These are phyloP conservation scores for Pyrenophora seminiperda DNA, from an alignment of 2,329 filamentous ascomycete species.

Conservation along the genomic window DNA sequence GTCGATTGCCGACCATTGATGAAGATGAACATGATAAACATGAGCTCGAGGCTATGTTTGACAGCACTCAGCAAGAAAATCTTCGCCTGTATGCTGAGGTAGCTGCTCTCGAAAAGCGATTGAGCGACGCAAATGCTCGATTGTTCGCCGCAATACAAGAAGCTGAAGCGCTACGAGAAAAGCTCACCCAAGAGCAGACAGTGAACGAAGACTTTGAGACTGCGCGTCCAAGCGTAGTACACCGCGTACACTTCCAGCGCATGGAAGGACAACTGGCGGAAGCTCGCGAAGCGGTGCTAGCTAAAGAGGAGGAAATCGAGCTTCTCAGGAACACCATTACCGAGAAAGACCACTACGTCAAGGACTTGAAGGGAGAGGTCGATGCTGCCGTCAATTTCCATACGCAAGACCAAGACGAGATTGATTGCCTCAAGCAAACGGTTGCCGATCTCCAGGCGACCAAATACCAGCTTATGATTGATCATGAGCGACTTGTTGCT, in stretches of 20 bases:
- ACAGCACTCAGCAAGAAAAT: constrained; percentile 43
- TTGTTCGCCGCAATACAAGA: constrained; percentile 35
- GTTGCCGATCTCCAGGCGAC: constrained; percentile 33
- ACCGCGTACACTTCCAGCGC: constrained; percentile 42
- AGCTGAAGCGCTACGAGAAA: constrained; percentile 29
- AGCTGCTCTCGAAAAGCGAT: constrained; percentile 35
- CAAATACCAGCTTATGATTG: constrained; percentile 40
- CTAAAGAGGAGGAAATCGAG: constrained; percentile 32
- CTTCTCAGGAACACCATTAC: constrained; percentile 18
- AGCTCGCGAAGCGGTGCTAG: constrained; percentile 23
- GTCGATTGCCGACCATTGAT: constrained; percentile 39
- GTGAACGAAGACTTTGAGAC: constrained; percentile 38
- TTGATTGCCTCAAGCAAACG: constrained; percentile 30
- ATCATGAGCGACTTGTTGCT: constrained; percentile 37
- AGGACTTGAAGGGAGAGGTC: constrained; percentile 26
- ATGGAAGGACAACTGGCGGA: constrained; percentile 42
- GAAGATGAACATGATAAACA: constrained; percentile 38
- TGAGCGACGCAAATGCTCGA: constrained; percentile 37
- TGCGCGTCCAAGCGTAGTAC: constrained; percentile 40
- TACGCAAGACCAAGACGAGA: constrained; percentile 32
- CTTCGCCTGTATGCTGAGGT: constrained; percentile 37
- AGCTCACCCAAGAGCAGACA: constrained; percentile 32
- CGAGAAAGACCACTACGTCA: constrained; percentile 27
- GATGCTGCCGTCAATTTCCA: constrained; percentile 22
- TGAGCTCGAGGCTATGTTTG: constrained; percentile 45